Conservation (phyloP, 1,139 yeast species). For the Debaryomycetaceae sp. region DNA sequence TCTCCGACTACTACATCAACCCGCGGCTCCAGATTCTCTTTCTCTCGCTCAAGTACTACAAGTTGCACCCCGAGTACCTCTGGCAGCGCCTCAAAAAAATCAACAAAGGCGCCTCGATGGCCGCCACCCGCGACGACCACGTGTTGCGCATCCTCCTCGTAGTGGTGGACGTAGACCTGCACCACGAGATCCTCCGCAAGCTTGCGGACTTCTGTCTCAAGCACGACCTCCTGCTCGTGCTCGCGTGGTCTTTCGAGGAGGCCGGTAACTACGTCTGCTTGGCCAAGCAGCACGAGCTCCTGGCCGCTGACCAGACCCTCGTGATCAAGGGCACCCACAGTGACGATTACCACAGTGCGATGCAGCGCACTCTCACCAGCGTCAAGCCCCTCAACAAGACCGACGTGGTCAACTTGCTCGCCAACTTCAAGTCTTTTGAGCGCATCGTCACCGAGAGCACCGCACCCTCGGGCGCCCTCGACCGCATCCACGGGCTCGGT, state of each 20-base stretch:
- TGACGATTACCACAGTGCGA: conserved; percentile 44
- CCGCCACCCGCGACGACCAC: conserved; percentile 26
- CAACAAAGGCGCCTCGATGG: conserved; percentile 26
- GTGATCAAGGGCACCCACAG: conserved; percentile 40
- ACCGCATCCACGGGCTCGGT: conserved; percentile 52
- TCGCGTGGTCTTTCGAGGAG: conserved; percentile 82
- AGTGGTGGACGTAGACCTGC: conserved; percentile 75
- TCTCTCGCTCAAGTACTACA: conserved; percentile 76
- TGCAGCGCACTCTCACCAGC: conserved; percentile 48
- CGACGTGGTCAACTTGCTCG: conserved; percentile 52
- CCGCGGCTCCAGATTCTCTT: conserved; percentile 66
- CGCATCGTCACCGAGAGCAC: conserved; percentile 36
- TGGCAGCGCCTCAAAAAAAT: conserved; percentile 60
- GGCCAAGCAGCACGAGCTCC: conserved; percentile 44
- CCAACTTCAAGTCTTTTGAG: conserved; percentile 49
- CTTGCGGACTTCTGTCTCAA: conserved; percentile 67
- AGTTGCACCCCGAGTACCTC: conserved; percentile 83
- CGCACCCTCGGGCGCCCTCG: conserved; percentile 23
- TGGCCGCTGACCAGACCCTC: conserved; percentile 20
- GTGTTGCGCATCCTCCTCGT: conserved; percentile 62
- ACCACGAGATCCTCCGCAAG: conserved; percentile 63
- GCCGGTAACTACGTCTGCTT: conserved; percentile 73
- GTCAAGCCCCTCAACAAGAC: conserved; percentile 55
- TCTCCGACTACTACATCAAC: conserved; percentile 63
- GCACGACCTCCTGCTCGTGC: conserved; percentile 63